phyloP scores from a whole-genome alignment of 2,329 filamentous ascomycete species.

The Trichoderma citrinoviride region DNA sequence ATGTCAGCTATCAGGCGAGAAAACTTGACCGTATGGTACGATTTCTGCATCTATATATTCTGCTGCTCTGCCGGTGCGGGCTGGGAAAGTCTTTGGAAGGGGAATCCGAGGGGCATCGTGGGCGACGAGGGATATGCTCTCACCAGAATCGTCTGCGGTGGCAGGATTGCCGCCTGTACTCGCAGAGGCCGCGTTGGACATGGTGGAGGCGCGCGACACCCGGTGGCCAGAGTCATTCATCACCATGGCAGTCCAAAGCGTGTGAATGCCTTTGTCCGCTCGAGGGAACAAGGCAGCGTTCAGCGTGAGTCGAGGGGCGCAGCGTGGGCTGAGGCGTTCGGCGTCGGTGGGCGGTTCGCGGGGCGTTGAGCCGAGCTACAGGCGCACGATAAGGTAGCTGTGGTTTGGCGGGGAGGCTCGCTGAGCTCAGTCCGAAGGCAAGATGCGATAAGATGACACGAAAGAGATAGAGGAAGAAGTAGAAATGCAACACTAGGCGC shows the following conservation, averaged over 20 bases:
- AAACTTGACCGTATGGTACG: background rate
- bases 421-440: background rate
- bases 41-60: no score
- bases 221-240: slow-evolving; percentile 41
- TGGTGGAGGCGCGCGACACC: slow-evolving; percentile 37
- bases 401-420: slow-evolving; percentile 19
- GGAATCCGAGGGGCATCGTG: slow-evolving; percentile 37
- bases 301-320: slow-evolving; percentile 25
- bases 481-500: background rate
- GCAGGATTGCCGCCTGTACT: slow-evolving; percentile 24
- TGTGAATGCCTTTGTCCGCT: slow-evolving; percentile 18
- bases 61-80: slow-evolving; percentile 17
- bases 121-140: slow-evolving; percentile 29
- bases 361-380: slow-evolving; percentile 25
- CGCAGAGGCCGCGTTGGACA: slow-evolving; percentile 38
- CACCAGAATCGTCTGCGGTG: slow-evolving; percentile 41
- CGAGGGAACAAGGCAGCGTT: slow-evolving; percentile 25
- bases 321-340: slow-evolving; percentile 17
- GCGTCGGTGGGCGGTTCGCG: slow-evolving; percentile 25
- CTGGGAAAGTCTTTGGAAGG: slow-evolving; percentile 6
- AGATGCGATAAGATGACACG: background rate
- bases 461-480: background rate
- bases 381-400: slow-evolving; percentile 13
- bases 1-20: slow-evolving; percentile 30
- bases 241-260: slow-evolving; percentile 36